phyloP scores from a whole-genome alignment of 495 filamentous ascomycete genomes.

The Daldinia concentrica region DNA sequence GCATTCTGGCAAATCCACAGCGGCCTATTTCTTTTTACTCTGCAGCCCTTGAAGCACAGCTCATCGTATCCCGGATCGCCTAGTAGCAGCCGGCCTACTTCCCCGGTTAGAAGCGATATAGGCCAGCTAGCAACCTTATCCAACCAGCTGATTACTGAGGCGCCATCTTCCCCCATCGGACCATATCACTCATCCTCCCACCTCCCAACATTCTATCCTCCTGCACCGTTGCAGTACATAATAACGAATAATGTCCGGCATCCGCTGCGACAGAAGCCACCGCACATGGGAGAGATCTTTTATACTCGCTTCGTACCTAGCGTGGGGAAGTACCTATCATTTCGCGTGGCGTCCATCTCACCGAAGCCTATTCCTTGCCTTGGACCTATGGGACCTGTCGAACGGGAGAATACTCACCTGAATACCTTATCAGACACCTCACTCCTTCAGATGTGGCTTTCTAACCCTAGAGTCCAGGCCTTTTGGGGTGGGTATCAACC shows the following conservation, averaged over 20 bases:
- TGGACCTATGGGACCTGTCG: conserved; percentile 59
- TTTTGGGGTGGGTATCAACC: conserved; percentile 83
- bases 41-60: conserved; percentile 64
- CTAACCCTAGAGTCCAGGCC: conserved; percentile 79
- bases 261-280: conserved; percentile 88
- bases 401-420: conserved; percentile 48
- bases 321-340: conserved; percentile 84
- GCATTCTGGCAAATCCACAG: conserved; percentile 94
- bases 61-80: conserved; percentile 69
- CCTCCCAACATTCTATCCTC: conserved; percentile 90
- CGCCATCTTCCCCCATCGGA: conserved; percentile 57
- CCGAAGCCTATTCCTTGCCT: conserved; percentile 61
- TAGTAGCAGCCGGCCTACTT: conserved; percentile 61
- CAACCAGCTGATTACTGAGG: conserved; percentile 40
- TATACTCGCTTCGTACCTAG: conserved; percentile 89
- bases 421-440: conserved; percentile 69
- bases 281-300: conserved; percentile 85
- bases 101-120: conserved; percentile 64
- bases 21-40: conserved; percentile 85
- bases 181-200: conserved; percentile 82
- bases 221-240: conserved; percentile 80
- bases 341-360: conserved; percentile 77
- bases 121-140: conserved; percentile 18
- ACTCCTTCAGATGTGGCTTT: conserved; percentile 90
- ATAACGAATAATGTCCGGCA: conserved; percentile 83